Conservation (phyloP, 2,329 filamentous ascomycete species). For the Aspergillus eucalypticola region DNA sequence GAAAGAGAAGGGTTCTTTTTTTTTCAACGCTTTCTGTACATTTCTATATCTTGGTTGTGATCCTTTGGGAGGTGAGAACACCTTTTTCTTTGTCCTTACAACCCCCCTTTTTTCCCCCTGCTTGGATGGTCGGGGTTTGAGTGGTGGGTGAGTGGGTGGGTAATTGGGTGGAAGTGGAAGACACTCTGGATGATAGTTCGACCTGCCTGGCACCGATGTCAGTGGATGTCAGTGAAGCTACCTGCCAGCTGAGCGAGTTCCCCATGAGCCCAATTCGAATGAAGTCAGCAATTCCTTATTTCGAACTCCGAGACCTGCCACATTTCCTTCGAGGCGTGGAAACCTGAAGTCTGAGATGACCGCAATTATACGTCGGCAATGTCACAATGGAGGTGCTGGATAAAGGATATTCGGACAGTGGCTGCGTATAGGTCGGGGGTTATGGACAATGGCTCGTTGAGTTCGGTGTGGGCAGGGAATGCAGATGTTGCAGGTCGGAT, state of each 20-base stretch:
- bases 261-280: slow-evolving; percentile 12
- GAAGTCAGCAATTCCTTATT: slow-evolving; percentile 14
- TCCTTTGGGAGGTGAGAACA: slow-evolving; percentile 26
- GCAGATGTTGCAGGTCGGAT: not conserved
- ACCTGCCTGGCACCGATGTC: not conserved
- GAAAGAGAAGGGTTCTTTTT: slow-evolving; percentile 32
- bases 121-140: not conserved
- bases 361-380: not conserved
- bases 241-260: slow-evolving; percentile 8
- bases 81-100: slow-evolving; percentile 14
- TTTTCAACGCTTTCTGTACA: slow-evolving; percentile 28
- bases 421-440: not conserved
- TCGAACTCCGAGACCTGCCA: slow-evolving; percentile 5
- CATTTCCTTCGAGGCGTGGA: slow-evolving; percentile 7
- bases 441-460: not conserved
- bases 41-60: slow-evolving; percentile 27
- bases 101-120: not conserved
- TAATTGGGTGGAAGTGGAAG: not conserved
- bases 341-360: not conserved
- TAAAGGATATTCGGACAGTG: not conserved
- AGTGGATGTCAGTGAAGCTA: slow-evolving; percentile 3
- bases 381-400: not conserved
- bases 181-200: not conserved
- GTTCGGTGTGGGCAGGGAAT: slow-evolving; percentile 1
- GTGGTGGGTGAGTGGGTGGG: not conserved